These are phyloP conservation scores for Russula griseocarnosa DNA, from an alignment of 768 basidiomycete species.

Conservation along the genomic window DNA sequence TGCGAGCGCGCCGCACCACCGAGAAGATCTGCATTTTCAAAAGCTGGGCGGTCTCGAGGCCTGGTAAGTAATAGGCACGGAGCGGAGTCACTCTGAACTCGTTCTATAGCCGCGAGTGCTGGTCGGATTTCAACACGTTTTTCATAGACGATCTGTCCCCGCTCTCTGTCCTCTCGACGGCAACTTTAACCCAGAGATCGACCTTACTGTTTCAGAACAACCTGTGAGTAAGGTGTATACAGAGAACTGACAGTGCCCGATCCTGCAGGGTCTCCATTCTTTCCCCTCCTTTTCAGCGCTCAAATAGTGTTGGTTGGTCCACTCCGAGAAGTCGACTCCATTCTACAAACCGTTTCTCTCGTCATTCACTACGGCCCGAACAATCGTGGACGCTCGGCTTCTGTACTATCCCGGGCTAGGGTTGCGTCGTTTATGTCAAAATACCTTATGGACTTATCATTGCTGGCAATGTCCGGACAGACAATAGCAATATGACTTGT, in stretches of 20 bases:
- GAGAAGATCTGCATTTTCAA: neutral
- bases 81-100: constrained; percentile 2
- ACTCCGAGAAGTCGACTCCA: neutral
- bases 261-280: neutral
- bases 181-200: constrained; percentile 13
- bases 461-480: neutral
- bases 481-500: constrained; percentile 3
- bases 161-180: constrained; percentile 3
- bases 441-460: constrained; percentile 3
- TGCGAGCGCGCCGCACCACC: neutral
- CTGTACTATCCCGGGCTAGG: constrained; percentile 4
- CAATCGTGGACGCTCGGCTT: constrained; percentile 6
- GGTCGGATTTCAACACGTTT: constrained; percentile 12
- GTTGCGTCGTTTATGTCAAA: constrained; percentile 10
- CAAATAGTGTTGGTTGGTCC: neutral
- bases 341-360: neutral
- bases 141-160: constrained; percentile 22
- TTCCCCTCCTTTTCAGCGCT: constrained; percentile 1
- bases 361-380: constrained; percentile 2
- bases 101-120: constrained; percentile 5
- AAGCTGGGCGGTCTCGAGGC: neutral
- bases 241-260: neutral
- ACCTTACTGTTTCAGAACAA: constrained; percentile 6
- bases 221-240: constrained; percentile 6
- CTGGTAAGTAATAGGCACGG: constrained; percentile 11